Evolutionary conservation across 257 asterid genomes (phyloP).

Genomic region (Penstemon barbatus): DNA sequence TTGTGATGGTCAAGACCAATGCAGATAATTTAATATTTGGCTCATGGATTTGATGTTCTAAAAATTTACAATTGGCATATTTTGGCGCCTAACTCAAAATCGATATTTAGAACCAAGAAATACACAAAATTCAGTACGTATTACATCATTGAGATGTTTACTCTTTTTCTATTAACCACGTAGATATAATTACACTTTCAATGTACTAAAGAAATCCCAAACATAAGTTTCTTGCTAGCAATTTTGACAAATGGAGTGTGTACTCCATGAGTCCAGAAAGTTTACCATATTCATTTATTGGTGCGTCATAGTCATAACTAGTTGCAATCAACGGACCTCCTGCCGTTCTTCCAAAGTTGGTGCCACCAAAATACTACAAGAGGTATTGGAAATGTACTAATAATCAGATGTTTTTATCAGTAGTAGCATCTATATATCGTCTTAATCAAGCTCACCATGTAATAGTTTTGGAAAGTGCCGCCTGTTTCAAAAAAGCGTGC

Average conservation of each 20-base stretch:
- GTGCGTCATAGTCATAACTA: constrained; percentile 88
- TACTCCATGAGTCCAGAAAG: constrained; percentile 19
- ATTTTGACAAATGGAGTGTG: background rate
- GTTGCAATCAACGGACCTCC: constrained; percentile 83
- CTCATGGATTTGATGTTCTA: background rate
- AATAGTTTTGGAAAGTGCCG: constrained; percentile 82
- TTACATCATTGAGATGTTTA: background rate
- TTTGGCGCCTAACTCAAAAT: no score
- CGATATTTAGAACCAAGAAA: no score
- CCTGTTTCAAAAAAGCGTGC: constrained; percentile 84
- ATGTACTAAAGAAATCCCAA: background rate
- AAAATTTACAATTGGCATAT: no score
- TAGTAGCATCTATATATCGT: constrained; percentile 10
- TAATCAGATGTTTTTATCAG: constrained; percentile 13
- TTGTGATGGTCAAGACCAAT: background rate
- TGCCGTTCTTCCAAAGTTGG: constrained; percentile 84
- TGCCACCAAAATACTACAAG: constrained; percentile 79
- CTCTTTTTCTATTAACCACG: background rate
- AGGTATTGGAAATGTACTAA: background rate
- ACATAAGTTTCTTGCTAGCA: background rate
- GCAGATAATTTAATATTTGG: background rate
- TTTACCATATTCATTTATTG: constrained; percentile 77
- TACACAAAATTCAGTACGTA: no score
- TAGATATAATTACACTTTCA: background rate
- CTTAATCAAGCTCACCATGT: constrained; percentile 58